Conservation (phyloP, 2,329 filamentous ascomycete genomes). For the Xylariaceae sp. region DNA sequence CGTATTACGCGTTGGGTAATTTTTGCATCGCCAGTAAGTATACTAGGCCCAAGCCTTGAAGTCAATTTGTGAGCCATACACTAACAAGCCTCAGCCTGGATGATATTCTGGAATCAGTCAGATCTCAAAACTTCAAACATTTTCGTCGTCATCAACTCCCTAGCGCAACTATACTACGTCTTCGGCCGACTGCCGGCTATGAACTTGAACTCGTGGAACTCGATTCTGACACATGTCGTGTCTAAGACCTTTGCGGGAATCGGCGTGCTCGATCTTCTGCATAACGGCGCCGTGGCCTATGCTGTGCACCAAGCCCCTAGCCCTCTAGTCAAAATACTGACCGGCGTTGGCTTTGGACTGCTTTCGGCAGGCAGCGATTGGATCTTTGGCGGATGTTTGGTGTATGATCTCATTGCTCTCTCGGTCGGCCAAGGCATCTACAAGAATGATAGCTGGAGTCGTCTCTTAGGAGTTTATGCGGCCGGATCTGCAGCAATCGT, state of each 20-base stretch:
- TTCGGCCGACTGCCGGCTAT: slow-evolving; percentile 45
- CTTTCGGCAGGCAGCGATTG: slow-evolving; percentile 50
- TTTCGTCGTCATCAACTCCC: slow-evolving; percentile 54
- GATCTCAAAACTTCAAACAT: slow-evolving; percentile 48
- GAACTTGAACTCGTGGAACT: slow-evolving; percentile 45
- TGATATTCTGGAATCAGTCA: slow-evolving; percentile 58
- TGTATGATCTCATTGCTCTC: slow-evolving; percentile 54
- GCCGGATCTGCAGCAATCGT: slow-evolving; percentile 51
- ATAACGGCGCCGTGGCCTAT: slow-evolving; percentile 55
- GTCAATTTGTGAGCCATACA: too few species aligned
- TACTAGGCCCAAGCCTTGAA: background rate
- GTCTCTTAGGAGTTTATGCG: slow-evolving; percentile 48
- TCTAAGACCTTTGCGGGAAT: slow-evolving; percentile 59
- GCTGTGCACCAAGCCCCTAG: slow-evolving; percentile 46
- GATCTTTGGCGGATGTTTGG: slow-evolving; percentile 57
- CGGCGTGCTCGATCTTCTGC: slow-evolving; percentile 54
- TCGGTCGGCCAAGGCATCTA: slow-evolving; percentile 48
- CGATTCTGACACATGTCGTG: slow-evolving; percentile 55
- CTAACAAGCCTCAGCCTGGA: slow-evolving; percentile 42
- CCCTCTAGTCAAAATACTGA: slow-evolving; percentile 45
- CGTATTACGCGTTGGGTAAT: slow-evolving; percentile 54
- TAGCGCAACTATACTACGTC: slow-evolving; percentile 52
- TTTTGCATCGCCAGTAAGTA: slow-evolving; percentile 53
- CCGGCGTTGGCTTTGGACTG: slow-evolving; percentile 49
- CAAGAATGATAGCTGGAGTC: slow-evolving; percentile 44